phyloP scores from a whole-genome alignment of 2,329 filamentous ascomycete genomes.

The Colletotrichum navitas region DNA sequence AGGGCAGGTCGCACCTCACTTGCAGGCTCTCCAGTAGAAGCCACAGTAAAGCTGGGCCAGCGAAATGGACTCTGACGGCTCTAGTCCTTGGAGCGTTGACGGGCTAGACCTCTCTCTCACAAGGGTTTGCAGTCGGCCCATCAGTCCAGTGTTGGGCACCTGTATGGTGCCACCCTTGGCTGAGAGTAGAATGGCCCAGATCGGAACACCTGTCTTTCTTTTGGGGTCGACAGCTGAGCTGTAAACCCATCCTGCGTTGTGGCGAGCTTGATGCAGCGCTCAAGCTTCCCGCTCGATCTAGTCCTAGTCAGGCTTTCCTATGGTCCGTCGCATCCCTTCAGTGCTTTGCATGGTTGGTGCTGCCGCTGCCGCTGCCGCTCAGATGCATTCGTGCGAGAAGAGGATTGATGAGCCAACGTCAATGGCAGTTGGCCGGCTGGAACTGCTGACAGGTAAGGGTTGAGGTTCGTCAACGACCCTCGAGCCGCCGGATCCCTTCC shows the following conservation, averaged over 20 bases:
- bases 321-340: not conserved
- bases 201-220: constrained; percentile 29
- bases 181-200: not conserved
- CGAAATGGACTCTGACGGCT: constrained; percentile 24
- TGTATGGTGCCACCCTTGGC: constrained; percentile 14
- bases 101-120: constrained; percentile 27
- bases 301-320: constrained; percentile 12
- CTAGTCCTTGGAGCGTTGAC: constrained; percentile 7
- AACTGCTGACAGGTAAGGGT: not conserved
- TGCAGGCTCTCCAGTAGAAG: not conserved
- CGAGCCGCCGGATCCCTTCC: not conserved
- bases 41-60: not conserved
- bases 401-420: not conserved
- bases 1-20: not conserved
- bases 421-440: not conserved
- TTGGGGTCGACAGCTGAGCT: constrained; percentile 22
- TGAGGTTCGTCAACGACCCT: not conserved
- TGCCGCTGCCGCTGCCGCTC: not conserved
- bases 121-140: constrained; percentile 17
- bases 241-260: constrained; percentile 24
- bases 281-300: constrained; percentile 20
- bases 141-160: constrained; percentile 10
- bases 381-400: not conserved
- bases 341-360: constrained; percentile 1
- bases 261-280: constrained; percentile 26